Base-by-base conservation (phyloP, 108 stramenopile genomes). In the Fragilaria radians region DNA sequence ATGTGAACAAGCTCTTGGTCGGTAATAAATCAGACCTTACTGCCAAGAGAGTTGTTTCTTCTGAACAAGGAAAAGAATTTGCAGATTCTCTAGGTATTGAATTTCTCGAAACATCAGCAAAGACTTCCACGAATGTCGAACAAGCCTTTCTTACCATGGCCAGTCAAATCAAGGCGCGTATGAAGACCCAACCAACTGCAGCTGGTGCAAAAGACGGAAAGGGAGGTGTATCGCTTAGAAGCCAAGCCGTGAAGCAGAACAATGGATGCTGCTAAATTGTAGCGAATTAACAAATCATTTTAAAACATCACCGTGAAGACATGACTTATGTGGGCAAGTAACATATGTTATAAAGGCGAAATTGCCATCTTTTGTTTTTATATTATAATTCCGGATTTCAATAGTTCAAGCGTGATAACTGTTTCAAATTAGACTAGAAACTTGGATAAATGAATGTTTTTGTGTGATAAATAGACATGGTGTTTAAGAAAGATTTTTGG, bases 11-110 rank as follows among this genome's bases (percentile, higher is more conserved):
- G 78, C 94, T 99, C 34, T 84, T 99, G 28, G 97, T 99, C 28
- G 99, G 99, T 48, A 99, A 99, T 85, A 99, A 99, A 88, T 91
- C 88, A 71, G 99, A 99, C 82, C 75, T 98, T 49, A 91, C 93
- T 29, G 74, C 74, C 51, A 95, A 95, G 77, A 89, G 96, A 27
- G 95, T 91, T 14, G 98, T 99, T 32, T 86, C 93, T 24, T 92
- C 89, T 21, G 98, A 96, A 64, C 88, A 96, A 71, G 98, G 95
- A 31, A 91, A 95, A 75, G 97, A 94, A 66, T 98, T 99, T 65
- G 99, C 99, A 27, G 97, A 98, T 52, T 78, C 82, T 53, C 83
- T 94, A 27, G 97, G 97, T 45, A 97, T 99, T 67, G 93, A 95
- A 66, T 99, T 98, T 73, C 79, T 98, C 68, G 99, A 99, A 81